Conservation (phyloP, 768 basidiomycete genomes). For the Amanita phalloides region DNA sequence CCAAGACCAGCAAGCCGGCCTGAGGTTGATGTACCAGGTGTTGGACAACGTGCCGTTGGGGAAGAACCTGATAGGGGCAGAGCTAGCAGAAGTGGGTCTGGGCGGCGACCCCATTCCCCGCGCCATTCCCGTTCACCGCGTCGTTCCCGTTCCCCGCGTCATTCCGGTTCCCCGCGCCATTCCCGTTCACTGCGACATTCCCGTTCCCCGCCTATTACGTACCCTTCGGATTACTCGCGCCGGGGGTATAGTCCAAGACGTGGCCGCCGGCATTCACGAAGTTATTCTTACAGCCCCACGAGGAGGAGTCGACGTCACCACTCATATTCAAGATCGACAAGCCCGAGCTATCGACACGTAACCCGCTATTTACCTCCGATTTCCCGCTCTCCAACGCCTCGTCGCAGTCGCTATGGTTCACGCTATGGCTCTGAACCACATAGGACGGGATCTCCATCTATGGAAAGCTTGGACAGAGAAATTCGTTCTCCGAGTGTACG, state of each 20-base stretch:
- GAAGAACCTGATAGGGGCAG: not conserved
- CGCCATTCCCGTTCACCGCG: too few species aligned
- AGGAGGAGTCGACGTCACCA: not conserved
- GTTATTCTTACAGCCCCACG: not conserved
- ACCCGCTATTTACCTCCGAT: constrained; percentile 1
- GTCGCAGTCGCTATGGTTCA: not conserved
- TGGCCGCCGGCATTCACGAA: not conserved
- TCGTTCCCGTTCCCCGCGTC: not conserved
- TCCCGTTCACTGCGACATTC: not conserved
- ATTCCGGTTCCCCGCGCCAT: too few species aligned
- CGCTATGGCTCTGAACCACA: not conserved
- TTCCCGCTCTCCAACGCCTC: not conserved
- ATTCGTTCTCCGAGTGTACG: not conserved
- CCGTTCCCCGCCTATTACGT: not conserved
- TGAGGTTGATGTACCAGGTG: not conserved
- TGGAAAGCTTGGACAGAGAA: not conserved
- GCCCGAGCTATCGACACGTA: not conserved
- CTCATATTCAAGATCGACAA: constrained; percentile 2
- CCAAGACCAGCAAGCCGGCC: not conserved
- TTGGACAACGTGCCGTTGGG: not conserved
- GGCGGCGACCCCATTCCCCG: not conserved
- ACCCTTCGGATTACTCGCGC: constrained; percentile 2
- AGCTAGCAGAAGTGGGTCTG: constrained; percentile 4
- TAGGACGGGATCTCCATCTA: not conserved
- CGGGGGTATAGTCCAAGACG: not conserved